phyloP scores from a whole-genome alignment of 73 alveolate species.

The Symbiodinium pilosum region DNA sequence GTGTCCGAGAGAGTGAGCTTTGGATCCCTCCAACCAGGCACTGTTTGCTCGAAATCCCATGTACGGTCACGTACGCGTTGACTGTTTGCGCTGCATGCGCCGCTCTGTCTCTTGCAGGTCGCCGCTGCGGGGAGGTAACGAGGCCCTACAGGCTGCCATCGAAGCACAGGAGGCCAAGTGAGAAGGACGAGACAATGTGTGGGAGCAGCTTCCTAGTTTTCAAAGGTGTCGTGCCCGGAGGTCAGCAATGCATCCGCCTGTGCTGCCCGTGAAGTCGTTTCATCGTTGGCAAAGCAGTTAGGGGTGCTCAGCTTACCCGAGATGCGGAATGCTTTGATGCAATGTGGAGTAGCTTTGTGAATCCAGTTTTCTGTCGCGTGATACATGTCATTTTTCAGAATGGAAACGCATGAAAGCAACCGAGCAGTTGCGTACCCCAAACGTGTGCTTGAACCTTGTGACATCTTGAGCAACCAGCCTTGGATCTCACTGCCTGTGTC shows the following conservation, averaged over 20 bases:
- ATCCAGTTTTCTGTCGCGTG: not conserved
- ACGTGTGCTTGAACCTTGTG: not conserved
- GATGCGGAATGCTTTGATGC: not conserved
- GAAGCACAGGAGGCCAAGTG: not conserved
- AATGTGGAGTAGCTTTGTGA: not conserved
- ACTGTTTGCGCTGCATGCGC: not conserved
- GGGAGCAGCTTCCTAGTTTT: not conserved
- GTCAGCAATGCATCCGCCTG: not conserved
- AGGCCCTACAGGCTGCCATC: not conserved
- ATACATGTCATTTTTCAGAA: no score
- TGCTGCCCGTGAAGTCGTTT: not conserved
- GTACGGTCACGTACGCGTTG: not conserved
- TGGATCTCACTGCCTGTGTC: no score
- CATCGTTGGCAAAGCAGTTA: not conserved
- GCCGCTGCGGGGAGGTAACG: slow-evolving; percentile 10
- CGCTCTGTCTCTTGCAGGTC: not conserved
- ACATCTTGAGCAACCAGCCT: not conserved
- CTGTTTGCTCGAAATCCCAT: no score
- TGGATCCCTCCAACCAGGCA: not conserved
- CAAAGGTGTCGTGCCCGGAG: not conserved
- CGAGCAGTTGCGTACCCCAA: not conserved
- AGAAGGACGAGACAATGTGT: not conserved
- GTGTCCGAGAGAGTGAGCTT: not conserved
- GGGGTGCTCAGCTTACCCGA: not conserved
- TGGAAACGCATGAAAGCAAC: no score